Base-by-base conservation (phyloP, 352 stramenopile genomes). In the Phytophthora pini region DNA sequence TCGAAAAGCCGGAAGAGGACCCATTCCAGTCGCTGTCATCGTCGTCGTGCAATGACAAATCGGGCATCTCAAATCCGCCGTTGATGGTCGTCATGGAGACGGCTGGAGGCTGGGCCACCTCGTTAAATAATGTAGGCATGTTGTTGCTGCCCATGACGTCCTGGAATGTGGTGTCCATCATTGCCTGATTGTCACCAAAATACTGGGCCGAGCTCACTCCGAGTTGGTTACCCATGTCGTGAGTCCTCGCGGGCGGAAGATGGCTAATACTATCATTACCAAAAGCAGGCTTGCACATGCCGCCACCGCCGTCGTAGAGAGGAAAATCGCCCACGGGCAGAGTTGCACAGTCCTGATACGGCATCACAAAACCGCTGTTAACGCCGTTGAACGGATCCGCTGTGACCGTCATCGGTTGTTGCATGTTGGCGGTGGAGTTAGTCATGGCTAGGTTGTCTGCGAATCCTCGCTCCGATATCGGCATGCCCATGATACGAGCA, bases 1-100 rank as follows among this genome's bases (percentile, higher is more conserved):
- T 63, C 22, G 68, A 72, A 46, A 68, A 68, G 0, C 49, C 58
- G 17, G 69, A 77, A 1, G 64, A 77, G 24, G 69, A 77, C 5
- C 64, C 52, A 38, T 65, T 65, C 57, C 63, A 73, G n/a, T 68
- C 65, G 20, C 49, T 66, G 17, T 71, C 53, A 13, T 54, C 47
- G 17, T 61, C 54, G 11, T 66, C 56, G 1, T 55, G 38, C n/a
- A 65, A 24, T 13, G 49, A 50, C 48, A 68, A 53, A 39, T 65
- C 43, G 10, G 54, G 26, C 22, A 63, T 47, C 5, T 32, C 51
- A 31, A 60, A 61, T 12, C 46, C 62, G 11, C 31, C 45, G n/a
- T 70, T 67, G 41, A 76, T 72, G 17, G 31, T 54, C 8, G 48
- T 38, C 52, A 70, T 58, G 2, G 48, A 20, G 24, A 50, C 49